Conservation (phyloP, 768 basidiomycete species). For the Macrolepiota fuliginosa region DNA sequence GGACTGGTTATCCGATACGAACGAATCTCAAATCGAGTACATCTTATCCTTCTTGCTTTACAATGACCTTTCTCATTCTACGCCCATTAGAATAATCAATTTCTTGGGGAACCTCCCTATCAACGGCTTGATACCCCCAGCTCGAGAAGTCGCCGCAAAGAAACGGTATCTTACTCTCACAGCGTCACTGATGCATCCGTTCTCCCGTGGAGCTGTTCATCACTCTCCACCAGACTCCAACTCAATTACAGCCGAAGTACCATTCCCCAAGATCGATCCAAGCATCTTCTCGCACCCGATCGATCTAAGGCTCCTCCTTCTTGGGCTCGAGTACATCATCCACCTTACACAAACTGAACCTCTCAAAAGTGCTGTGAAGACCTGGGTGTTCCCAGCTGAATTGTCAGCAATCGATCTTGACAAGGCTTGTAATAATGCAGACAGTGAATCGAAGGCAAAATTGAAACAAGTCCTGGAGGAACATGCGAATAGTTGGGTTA, state of each 20-base stretch:
- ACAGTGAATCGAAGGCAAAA: not conserved
- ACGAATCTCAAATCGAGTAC: slow-evolving; percentile 13
- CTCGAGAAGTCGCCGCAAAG: not conserved
- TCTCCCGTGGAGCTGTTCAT: slow-evolving; percentile 36
- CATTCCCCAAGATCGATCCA: slow-evolving; percentile 6
- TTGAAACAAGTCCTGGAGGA: not conserved
- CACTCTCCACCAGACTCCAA: not conserved
- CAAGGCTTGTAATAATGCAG: slow-evolving; percentile 12
- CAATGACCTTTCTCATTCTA: not conserved
- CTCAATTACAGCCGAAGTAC: not conserved
- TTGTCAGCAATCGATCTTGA: slow-evolving; percentile 4
- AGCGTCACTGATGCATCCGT: slow-evolving; percentile 28
- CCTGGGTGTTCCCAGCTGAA: not conserved
- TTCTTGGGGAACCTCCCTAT: not conserved
- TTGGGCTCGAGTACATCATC: slow-evolving; percentile 15
- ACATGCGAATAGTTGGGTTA: not conserved
- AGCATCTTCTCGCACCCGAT: slow-evolving; percentile 10
- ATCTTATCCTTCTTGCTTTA: not conserved
- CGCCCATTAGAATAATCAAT: not conserved
- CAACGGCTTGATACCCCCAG: not conserved
- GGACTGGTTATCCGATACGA: not conserved
- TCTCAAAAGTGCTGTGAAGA: slow-evolving; percentile 3
- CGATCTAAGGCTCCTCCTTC: slow-evolving; percentile 18
- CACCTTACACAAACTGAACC: slow-evolving; percentile 12
- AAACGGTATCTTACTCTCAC: slow-evolving; percentile 12